Conservation (phyloP, 2,329 filamentous ascomycete species). For the Apiospora pterosperma region DNA sequence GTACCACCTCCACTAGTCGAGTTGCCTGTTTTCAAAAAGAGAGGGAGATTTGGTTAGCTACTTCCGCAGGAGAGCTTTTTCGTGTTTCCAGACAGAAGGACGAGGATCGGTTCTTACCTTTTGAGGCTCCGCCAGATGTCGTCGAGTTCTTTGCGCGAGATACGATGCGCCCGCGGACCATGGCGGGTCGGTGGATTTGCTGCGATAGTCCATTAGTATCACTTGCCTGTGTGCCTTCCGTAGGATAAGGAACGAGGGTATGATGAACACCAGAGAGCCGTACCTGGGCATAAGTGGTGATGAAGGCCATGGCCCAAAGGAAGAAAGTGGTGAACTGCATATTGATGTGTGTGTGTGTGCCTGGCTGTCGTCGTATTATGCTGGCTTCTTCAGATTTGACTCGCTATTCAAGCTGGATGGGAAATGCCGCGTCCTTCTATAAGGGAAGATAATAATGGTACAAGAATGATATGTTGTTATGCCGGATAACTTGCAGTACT, state of each 20-base stretch:
- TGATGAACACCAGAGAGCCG: neutral
- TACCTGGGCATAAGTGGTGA: slow-evolving; percentile 7
- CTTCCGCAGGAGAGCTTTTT: neutral
- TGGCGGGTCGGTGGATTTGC: neutral
- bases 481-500: neutral
- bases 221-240: no score
- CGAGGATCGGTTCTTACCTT: neutral
- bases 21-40: neutral
- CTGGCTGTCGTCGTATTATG: neutral
- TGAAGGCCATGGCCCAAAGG: neutral
- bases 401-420: neutral
- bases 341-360: neutral
- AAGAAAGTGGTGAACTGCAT: slow-evolving; percentile 8
- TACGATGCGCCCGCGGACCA: neutral
- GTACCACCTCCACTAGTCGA: neutral
- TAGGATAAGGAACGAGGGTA: neutral
- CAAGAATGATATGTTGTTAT: neutral
- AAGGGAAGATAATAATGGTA: neutral
- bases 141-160: neutral
- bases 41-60: neutral
- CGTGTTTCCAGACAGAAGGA: neutral
- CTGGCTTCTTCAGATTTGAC: neutral
- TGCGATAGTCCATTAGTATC: neutral
- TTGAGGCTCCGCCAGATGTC: neutral
- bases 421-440: neutral